Base-by-base conservation (phyloP, 78 protist genomes). In the Dictyostelium capitatum region DNA sequence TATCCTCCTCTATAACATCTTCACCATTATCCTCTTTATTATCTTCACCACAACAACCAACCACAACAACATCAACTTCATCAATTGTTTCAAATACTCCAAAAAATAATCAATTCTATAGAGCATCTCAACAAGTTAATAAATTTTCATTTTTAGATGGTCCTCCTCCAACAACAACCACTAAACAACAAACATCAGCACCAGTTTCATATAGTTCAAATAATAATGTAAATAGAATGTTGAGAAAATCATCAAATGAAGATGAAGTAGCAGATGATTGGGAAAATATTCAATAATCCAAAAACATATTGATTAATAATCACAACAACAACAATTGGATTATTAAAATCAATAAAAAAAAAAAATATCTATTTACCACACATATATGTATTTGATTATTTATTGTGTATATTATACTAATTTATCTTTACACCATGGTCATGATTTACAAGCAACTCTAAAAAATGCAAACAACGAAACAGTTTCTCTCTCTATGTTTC, bases 221-320 rank as follows among this genome's bases (percentile, higher is more conserved):
- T 25, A 37, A 43, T 15, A 67, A 32, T 67, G 48, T 47, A 15
- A 67, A 67, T 67, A 25, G 75, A 15, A 32, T 67, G 48, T 32
- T 67, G 32, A 67, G 75, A 67, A 67, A n/a, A 67, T 67, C 75
- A 67, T 67, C 75, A 67, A 67, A 67, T 67, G 75, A 67, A 67
- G 46, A 64, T 28, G 32, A 67, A 12, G 48, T 67, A 15, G 75
- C 43, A 15, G 75, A 67, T 32, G 75, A 67, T 32, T 67, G 75
- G 75, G 75, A 67, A 67, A 67, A 67, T 15, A 20, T 67, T 67
- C 30, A 62, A 62, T 37, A 37, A n/a, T n/a, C n/a, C n/a, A n/a
- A n/a, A n/a, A n/a, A n/a, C n/a, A n/a, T n/a, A n/a, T n/a, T n/a
- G n/a, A n/a, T n/a, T n/a, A n/a, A n/a, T n/a, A n/a, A n/a, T n/a